Evolutionary conservation across 108 stramenopile genomes (phyloP).

Genomic region (Pseudonitzschia pungens): DNA sequence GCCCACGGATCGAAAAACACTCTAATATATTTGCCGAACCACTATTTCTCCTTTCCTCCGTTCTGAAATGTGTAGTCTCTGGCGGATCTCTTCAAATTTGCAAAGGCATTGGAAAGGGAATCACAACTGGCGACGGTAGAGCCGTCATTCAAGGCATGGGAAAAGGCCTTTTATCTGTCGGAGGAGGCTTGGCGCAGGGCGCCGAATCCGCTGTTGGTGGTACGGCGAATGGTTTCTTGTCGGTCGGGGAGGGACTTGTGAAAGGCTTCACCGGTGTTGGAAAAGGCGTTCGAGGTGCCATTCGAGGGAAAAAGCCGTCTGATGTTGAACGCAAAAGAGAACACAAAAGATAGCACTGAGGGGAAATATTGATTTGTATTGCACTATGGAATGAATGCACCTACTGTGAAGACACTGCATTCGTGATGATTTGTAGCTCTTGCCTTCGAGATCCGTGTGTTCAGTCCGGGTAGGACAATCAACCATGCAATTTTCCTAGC

Average conservation of each 20-base stretch:
- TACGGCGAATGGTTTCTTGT: slow-evolving; percentile 75
- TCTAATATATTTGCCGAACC: too few species aligned
- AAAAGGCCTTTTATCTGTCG: slow-evolving; percentile 67
- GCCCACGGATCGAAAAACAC: not conserved
- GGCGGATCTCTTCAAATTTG: slow-evolving; percentile 72
- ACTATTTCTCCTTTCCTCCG: not conserved
- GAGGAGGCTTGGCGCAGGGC: slow-evolving; percentile 75
- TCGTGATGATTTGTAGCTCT: too few species aligned
- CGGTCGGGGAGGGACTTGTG: slow-evolving; percentile 74
- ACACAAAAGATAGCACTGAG: not conserved
- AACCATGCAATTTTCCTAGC: too few species aligned
- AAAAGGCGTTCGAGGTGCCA: slow-evolving; percentile 69
- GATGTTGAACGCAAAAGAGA: not conserved
- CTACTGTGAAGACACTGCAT: too few species aligned
- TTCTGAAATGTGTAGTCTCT: slow-evolving; percentile 38
- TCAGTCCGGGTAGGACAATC: too few species aligned
- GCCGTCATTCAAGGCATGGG: slow-evolving; percentile 63
- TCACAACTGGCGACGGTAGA: slow-evolving; percentile 71
- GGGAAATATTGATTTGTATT: not conserved
- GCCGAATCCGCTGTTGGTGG: slow-evolving; percentile 75
- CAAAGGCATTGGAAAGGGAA: slow-evolving; percentile 79
- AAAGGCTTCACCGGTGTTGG: slow-evolving; percentile 73
- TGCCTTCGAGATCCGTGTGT: too few species aligned
- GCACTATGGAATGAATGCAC: too few species aligned
- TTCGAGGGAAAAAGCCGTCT: slow-evolving; percentile 40